Percentiles rank a stretch among this genome's conserved stretches.
These are phyloP conservation scores for Chlorella sp. DNA, from an alignment of 139 green algal species.

Conservation along the genomic window DNA sequence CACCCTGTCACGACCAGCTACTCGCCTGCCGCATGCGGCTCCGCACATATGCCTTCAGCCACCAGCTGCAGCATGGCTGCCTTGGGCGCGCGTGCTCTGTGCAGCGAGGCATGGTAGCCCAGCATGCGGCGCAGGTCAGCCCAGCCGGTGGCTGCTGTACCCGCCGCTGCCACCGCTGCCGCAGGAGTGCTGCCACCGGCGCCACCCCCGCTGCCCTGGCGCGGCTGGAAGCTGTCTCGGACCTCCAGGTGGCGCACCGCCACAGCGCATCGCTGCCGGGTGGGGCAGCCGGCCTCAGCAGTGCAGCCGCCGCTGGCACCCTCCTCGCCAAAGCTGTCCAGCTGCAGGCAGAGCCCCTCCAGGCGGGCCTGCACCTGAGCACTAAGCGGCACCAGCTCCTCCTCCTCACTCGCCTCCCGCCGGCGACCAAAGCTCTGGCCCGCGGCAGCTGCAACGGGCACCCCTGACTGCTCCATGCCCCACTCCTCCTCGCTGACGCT, in stretches of 20 bases:
- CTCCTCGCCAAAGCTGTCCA: not conserved
- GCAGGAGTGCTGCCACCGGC: not conserved
- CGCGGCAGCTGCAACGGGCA: not conserved
- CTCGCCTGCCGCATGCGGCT: slow-evolving; percentile 27
- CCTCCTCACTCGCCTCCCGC: not conserved
- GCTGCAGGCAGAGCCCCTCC: slow-evolving; percentile 9
- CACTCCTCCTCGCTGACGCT: not conserved
- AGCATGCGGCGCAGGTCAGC: slow-evolving; percentile 26
- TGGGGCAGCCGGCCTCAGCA: not conserved
- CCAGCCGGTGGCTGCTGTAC: not conserved
- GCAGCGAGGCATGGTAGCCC: slow-evolving; percentile 28
- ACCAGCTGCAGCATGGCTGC: slow-evolving; percentile 52
- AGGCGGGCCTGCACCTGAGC: slow-evolving; percentile 26
- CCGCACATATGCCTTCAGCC: slow-evolving; percentile 63
- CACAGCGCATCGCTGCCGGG: not conserved
- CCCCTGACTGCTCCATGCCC: too few species aligned
- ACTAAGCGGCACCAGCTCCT: slow-evolving; percentile 26
- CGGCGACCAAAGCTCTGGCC: not conserved
- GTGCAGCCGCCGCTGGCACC: not conserved
- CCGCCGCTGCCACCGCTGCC: not conserved
- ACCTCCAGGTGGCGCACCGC: slow-evolving; percentile 13
- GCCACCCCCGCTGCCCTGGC: not conserved
- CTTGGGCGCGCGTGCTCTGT: not conserved
- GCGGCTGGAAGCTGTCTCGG: slow-evolving; percentile 30
- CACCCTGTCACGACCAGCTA: too few species aligned